phyloP scores from a whole-genome alignment of 257 asterid genomes.

The Solanum medicagineum region DNA sequence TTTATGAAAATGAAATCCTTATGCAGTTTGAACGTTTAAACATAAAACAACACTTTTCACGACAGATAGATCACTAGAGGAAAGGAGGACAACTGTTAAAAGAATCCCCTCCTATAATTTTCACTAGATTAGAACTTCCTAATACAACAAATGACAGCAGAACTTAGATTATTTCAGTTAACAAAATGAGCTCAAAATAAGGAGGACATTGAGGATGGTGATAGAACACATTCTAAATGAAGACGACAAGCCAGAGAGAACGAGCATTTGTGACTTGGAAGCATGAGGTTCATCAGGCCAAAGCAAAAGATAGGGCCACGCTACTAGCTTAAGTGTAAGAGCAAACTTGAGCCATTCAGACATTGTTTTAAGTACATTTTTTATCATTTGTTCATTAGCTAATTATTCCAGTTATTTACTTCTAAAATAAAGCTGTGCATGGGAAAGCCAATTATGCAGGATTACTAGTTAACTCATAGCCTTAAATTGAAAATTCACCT shows the following conservation, averaged over 20 bases:
- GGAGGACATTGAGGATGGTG: background rate
- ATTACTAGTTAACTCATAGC: too few relatives aligned
- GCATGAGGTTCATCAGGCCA: background rate
- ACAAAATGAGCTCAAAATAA: background rate
- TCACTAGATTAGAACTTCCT: background rate
- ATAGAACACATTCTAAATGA: background rate
- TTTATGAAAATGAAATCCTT: constrained; percentile 2
- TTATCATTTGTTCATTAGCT: background rate
- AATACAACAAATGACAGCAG: background rate
- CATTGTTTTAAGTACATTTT: background rate
- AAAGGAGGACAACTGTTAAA: background rate
- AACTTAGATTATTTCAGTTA: background rate
- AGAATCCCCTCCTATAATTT: background rate
- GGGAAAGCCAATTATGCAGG: background rate
- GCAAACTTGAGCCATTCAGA: background rate
- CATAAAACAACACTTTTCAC: background rate
- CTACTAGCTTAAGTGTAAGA: background rate
- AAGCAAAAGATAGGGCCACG: background rate
- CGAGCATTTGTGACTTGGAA: background rate
- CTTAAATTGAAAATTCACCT: constrained; percentile 30
- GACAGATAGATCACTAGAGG: background rate
- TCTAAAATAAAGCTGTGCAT: background rate
- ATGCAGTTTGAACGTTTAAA: background rate
- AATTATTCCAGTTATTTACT: background rate
- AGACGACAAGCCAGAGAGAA: background rate